phyloP scores from a whole-genome alignment of 805 yeast species.

The Ogataea parapolymorpha region DNA sequence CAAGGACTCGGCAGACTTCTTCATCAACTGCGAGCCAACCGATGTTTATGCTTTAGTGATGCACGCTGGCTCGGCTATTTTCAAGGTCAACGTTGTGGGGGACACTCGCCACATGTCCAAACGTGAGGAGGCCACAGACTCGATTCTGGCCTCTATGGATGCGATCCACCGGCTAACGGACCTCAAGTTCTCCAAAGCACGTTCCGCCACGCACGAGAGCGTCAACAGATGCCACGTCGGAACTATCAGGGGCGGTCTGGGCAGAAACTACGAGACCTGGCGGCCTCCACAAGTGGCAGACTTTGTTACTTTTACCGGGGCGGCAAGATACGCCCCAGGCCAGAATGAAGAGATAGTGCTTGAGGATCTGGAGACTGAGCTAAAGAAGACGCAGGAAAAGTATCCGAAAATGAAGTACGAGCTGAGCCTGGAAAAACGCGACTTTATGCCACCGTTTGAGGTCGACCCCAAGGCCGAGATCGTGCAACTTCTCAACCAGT shows the following conservation, averaged over 20 bases:
- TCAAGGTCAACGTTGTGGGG: constrained; percentile 29
- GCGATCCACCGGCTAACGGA: constrained; percentile 26
- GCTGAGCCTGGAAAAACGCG: constrained; percentile 17
- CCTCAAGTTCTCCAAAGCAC: constrained; percentile 26
- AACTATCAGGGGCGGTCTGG: constrained; percentile 31
- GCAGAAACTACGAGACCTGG: constrained; percentile 30
- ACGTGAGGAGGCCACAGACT: constrained; percentile 33
- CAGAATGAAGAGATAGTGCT: constrained; percentile 26
- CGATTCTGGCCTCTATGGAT: constrained; percentile 31
- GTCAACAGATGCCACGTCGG: constrained; percentile 33
- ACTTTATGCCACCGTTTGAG: constrained; percentile 28
- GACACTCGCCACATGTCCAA: constrained; percentile 34
- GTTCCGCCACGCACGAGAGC: constrained; percentile 23
- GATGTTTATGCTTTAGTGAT: constrained; percentile 30
- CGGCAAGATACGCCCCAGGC: constrained; percentile 34
- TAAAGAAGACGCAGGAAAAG: constrained; percentile 23
- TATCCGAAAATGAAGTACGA: constrained; percentile 27
- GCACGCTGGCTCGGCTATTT: constrained; percentile 33
- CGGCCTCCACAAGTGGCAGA: constrained; percentile 33
- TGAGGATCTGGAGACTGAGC: constrained; percentile 24
- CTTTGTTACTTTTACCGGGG: constrained; percentile 32
- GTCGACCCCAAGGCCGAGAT: constrained; percentile 23
- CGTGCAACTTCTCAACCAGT: constrained; percentile 16
- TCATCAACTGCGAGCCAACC: constrained; percentile 33
- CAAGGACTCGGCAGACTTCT: constrained; percentile 27